Evolutionary conservation across 441 rosid genomes (phyloP).

Genomic region (Croton setiger): DNA sequence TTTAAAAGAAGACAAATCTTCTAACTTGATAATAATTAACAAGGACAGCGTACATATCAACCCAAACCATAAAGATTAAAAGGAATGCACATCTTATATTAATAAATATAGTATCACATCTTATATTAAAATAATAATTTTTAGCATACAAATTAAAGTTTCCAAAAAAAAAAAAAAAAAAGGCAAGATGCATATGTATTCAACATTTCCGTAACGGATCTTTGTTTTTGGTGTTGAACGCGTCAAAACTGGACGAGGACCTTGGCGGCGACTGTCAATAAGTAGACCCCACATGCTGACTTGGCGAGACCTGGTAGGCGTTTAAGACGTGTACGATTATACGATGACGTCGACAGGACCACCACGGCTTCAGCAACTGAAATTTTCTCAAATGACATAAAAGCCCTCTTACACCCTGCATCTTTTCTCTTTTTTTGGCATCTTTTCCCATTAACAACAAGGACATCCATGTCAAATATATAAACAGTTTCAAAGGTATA

Average conservation of each 20-base stretch:
- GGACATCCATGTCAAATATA: slow-evolving; percentile 17
- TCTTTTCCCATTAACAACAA: neutral
- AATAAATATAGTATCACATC: too few species aligned
- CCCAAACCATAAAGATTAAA: too few species aligned
- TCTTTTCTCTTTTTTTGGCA: neutral
- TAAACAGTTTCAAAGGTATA: neutral
- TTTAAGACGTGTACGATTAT: slow-evolving; percentile 12
- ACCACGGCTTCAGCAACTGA: neutral
- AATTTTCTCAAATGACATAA: slow-evolving; percentile 9
- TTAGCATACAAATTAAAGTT: too few species aligned
- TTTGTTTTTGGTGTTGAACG: neutral
- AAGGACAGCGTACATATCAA: too few species aligned
- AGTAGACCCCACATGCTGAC: slow-evolving; percentile 1
- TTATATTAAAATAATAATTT: too few species aligned
- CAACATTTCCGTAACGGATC: neutral
- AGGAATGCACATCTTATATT: too few species aligned
- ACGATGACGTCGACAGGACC: too few species aligned
- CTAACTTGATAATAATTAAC: too few species aligned
- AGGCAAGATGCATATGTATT: too few species aligned
- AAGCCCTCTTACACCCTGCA: neutral
- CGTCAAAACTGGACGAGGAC: neutral
- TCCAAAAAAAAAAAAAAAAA: too few species aligned
- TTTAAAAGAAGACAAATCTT: too few species aligned
- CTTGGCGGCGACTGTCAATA: neutral
- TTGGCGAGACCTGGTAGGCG: slow-evolving; percentile 19